Percentiles rank a stretch among this genome's conserved stretches.
Evolutionary conservation across 2,329 filamentous ascomycete genomes (phyloP).

Genomic region (Penicillium sp.): DNA sequence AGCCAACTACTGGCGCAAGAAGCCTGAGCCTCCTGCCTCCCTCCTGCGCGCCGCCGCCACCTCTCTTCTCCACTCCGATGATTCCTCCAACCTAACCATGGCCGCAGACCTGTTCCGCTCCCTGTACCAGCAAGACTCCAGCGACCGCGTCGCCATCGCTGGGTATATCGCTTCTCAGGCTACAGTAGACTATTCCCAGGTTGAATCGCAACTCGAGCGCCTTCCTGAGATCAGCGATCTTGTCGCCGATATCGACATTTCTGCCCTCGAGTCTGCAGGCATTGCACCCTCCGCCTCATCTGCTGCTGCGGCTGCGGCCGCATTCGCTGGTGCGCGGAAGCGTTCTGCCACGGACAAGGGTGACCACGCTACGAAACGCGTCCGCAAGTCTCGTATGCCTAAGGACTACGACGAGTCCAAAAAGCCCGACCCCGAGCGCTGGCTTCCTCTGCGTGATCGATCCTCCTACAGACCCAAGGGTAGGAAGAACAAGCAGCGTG

Average conservation of each 20-base stretch:
- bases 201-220: slow-evolving; percentile 35
- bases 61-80: slow-evolving; percentile 73
- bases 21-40: slow-evolving; percentile 57
- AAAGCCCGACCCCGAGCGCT: slow-evolving; percentile 83
- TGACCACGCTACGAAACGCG: slow-evolving; percentile 38
- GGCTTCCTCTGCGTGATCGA: slow-evolving; percentile 86
- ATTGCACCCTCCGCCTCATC: slow-evolving; percentile 37
- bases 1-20: slow-evolving; percentile 74
- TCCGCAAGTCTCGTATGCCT: slow-evolving; percentile 47
- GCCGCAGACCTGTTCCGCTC: slow-evolving; percentile 77
- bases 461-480: slow-evolving; percentile 88
- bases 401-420: slow-evolving; percentile 66
- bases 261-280: slow-evolving; percentile 46
- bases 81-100: slow-evolving; percentile 63
- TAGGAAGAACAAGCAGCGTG: slow-evolving; percentile 85
- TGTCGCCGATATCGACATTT: slow-evolving; percentile 43
- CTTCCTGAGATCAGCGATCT: slow-evolving; percentile 44
- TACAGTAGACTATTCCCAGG: slow-evolving; percentile 43
- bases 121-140: slow-evolving; percentile 62
- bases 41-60: slow-evolving; percentile 80
- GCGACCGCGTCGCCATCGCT: slow-evolving; percentile 69
- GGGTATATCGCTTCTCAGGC: slow-evolving; percentile 84
- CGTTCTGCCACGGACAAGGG: slow-evolving; percentile 36
- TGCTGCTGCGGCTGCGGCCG: slow-evolving; percentile 31
- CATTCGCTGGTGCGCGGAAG: slow-evolving; percentile 40